Evolutionary conservation across 2,329 filamentous ascomycete species (phyloP).

Genomic region (Xylaria hypoxylon): DNA sequence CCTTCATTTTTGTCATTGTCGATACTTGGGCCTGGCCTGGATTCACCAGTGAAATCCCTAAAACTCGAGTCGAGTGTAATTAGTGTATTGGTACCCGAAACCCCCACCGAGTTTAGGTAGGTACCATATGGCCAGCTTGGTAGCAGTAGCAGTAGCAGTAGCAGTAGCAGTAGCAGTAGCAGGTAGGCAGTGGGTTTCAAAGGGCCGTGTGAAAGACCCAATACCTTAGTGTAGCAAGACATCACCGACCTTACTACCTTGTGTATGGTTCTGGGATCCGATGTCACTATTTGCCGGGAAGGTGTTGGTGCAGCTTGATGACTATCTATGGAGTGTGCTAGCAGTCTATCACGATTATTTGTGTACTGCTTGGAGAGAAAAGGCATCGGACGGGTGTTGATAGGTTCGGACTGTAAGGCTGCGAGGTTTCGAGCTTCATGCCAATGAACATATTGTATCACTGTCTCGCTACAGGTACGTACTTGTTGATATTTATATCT

Average conservation of each 20-base stretch:
- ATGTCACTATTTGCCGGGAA: constrained; percentile 34
- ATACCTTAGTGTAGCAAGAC: constrained; percentile 17
- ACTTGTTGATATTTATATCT: constrained; percentile 17
- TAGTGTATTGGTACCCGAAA: constrained; percentile 36
- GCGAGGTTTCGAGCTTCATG: constrained; percentile 25
- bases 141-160: constrained; percentile 14
- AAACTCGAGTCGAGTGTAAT: too few relatives aligned
- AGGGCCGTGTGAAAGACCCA: constrained; percentile 30
- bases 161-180: constrained; percentile 17
- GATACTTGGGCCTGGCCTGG: constrained; percentile 7
- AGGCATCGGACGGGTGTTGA: constrained; percentile 11
- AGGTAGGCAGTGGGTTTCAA: constrained; percentile 14
- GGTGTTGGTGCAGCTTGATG: constrained; percentile 27
- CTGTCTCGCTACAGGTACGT: constrained; percentile 3
- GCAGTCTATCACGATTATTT: constrained; percentile 29
- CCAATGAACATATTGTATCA: constrained; percentile 21
- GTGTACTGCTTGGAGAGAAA: constrained; percentile 19
- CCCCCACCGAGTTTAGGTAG: constrained; percentile 27
- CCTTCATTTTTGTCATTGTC: constrained; percentile 36
- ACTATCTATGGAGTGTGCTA: not conserved
- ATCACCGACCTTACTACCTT: constrained; percentile 21
- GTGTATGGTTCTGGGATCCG: constrained; percentile 17
- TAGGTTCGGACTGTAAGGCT: constrained; percentile 35
- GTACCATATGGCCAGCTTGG: constrained; percentile 24
- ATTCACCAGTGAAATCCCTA: constrained; percentile 23